Evolutionary conservation across 1,139 yeast genomes (phyloP).

Genomic region (Debaryomycetaceae sp.): DNA sequence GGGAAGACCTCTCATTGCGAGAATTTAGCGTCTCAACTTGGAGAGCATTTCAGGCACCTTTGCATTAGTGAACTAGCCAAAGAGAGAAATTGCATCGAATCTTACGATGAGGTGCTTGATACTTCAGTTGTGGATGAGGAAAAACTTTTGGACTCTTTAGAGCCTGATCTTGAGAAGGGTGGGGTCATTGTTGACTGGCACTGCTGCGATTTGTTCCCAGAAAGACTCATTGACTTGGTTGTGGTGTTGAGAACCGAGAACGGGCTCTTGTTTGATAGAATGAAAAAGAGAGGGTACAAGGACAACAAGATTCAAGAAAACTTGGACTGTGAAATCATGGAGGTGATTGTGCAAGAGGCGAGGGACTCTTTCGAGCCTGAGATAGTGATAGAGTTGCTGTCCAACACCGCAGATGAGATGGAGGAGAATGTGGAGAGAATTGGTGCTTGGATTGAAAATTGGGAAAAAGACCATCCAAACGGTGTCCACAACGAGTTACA

Average conservation of each 20-base stretch:
- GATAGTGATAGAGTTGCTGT: conserved; percentile 73
- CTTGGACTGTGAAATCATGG: conserved; percentile 96
- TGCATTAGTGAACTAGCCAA: conserved; percentile 82
- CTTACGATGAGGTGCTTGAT: conserved; percentile 81
- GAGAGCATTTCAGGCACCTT: conserved; percentile 48
- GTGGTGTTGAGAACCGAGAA: conserved; percentile 83
- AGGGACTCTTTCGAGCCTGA: conserved; percentile 73
- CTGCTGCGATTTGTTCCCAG: conserved; percentile 93
- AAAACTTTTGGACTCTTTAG: conserved; percentile 74
- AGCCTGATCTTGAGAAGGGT: conserved; percentile 76
- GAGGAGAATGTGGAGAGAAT: conserved; percentile 78
- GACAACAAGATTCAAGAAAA: conserved; percentile 85
- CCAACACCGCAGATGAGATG: conserved; percentile 72
- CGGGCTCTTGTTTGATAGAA: conserved; percentile 66
- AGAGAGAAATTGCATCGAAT: conserved; percentile 71
- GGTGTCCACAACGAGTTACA: conserved; percentile 37
- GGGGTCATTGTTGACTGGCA: conserved; percentile 94
- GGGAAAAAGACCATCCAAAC: conserved; percentile 52
- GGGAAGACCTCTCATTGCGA: conserved; percentile 90
- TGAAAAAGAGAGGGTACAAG: conserved; percentile 69
- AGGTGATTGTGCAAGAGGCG: conserved; percentile 84
- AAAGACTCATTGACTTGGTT: conserved; percentile 84
- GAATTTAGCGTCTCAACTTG: conserved; percentile 50
- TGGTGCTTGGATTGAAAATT: conserved; percentile 65
- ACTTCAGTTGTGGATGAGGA: conserved; percentile 93